Evolutionary conservation across 805 yeast genomes (phyloP).

Genomic region (Schwanniomyces sp.): DNA sequence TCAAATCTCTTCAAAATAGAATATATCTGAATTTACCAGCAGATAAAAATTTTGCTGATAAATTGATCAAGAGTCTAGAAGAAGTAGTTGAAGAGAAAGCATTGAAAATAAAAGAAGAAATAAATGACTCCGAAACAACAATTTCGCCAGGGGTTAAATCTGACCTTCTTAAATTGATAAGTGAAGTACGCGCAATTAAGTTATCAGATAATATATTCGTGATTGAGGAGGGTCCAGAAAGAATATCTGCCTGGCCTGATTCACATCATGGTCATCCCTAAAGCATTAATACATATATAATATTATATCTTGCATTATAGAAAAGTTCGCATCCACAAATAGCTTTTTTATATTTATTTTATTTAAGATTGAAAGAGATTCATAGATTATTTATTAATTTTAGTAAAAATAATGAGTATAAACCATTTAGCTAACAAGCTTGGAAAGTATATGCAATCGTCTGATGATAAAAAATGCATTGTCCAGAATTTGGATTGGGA

Average conservation of each 20-base stretch:
- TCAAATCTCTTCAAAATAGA: conserved; percentile 43
- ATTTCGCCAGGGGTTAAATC: conserved; percentile 11
- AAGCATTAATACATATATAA: conserved; percentile 1
- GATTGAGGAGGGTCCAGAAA: conserved; percentile 29
- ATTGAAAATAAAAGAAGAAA: conserved; percentile 14
- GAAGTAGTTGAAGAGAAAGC: conserved; percentile 30
- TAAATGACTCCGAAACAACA: conserved; percentile 17
- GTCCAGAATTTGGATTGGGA: conserved; percentile 22
- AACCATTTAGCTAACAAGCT: conserved; percentile 5
- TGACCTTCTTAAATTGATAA: conserved; percentile 14
- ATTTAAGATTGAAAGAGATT: background rate
- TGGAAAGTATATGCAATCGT: conserved; percentile 6
- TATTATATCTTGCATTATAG: background rate
- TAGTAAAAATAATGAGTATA: background rate
- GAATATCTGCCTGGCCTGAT: conserved; percentile 64
- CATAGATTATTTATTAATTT: background rate
- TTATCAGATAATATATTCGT: conserved; percentile 11
- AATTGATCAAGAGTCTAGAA: conserved; percentile 36
- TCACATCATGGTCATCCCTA: conserved; percentile 64
- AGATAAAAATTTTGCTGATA: conserved; percentile 50
- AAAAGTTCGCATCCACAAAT: conserved; percentile 5
- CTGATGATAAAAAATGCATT: conserved; percentile 8
- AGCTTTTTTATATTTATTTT: background rate
- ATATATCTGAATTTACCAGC: conserved; percentile 49
- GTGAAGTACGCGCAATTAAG: conserved; percentile 9